These are phyloP conservation scores for Pyrus bretschneideri DNA, from an alignment of 306 rosid genomes.

Conservation along the genomic window DNA sequence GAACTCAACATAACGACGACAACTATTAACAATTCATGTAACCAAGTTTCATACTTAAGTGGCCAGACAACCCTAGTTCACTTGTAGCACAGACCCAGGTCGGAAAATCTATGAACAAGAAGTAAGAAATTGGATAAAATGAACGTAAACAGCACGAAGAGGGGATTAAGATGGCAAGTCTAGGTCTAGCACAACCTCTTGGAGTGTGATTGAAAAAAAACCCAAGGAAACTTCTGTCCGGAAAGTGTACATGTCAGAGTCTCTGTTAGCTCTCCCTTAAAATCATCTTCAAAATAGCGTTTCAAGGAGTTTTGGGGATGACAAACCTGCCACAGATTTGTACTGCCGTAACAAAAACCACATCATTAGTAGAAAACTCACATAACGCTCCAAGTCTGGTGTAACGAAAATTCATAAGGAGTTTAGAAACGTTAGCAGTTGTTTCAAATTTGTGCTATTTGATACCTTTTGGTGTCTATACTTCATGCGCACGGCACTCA, in stretches of 20 bases:
- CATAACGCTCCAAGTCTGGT: neutral
- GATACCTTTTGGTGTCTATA: conserved; percentile 73
- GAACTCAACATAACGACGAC: neutral
- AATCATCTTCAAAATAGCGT: conserved; percentile 44
- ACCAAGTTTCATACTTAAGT: neutral
- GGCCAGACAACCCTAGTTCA: conserved; percentile 15
- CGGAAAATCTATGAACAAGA: conserved; percentile 34
- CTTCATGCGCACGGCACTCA: conserved; percentile 55
- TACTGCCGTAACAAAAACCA: conserved; percentile 39
- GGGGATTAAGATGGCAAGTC: conserved; percentile 30
- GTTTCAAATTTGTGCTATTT: neutral
- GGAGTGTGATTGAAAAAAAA: conserved; percentile 17
- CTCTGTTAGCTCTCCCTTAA: conserved; percentile 36
- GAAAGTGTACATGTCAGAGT: conserved; percentile 15
- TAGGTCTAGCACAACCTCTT: conserved; percentile 23
- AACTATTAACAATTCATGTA: conserved; percentile 8
- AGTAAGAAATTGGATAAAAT: conserved; percentile 23
- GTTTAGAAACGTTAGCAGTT: neutral
- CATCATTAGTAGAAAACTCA: conserved; percentile 13
- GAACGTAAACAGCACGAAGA: conserved; percentile 28
- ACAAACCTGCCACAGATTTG: conserved; percentile 59
- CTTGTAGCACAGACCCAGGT: conserved; percentile 28
- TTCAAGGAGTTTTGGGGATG: conserved; percentile 59
- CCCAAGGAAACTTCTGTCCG: conserved; percentile 19
- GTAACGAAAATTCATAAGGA: conserved; percentile 3